Evolutionary conservation across 331 rosid species (phyloP), one percentile per base, ranked within the genome.

Genomic region (Malus hybrid): DNA sequence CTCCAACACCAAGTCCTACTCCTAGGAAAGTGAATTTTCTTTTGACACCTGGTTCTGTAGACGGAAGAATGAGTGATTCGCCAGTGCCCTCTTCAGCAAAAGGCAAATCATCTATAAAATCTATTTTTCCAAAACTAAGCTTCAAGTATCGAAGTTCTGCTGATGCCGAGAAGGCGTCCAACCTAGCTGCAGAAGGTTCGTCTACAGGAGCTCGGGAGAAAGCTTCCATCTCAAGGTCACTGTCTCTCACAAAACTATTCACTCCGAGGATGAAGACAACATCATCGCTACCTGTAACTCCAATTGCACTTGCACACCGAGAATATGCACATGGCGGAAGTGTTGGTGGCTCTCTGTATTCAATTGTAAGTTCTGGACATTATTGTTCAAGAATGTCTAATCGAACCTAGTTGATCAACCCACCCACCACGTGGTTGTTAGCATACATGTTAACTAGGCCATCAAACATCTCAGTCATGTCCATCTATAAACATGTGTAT

Each of bases 211-310:
- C 67, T 74, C 78, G 73, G 29, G 96, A 90, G 11, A 94, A 86
- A 89, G 73, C 87, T 83, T 69, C 88, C 31, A 88, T 88, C 36
- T 64, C 89, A 18, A 88, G 92, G 80, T 88, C 99, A 68, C 78
- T 88, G 78, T 94, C 99, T 22, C 81, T 92, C 27, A 81, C 88
- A 12, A 95, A 86, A 72, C 83, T 95, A 7, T 92, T 95, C 71
- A 84, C 90, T 1, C 88, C 97, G 50, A 86, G 83, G 87, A 87
- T 88, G 72, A 90, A 90, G 79, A 85, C 95, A 75, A 87, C 99
- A 2, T 89, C 99, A 33, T 94, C 99, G 10, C 87, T 94, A 24
- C 99, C 99, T 2, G 97, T 85, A 7, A 91, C 91, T 83, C 96
- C 91, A 79, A 46, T 87, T 70, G 86, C 80, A 44, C 87, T 75